Conservation (phyloP, 2,329 filamentous ascomycete genomes). For the Colletotrichum sp. region DNA sequence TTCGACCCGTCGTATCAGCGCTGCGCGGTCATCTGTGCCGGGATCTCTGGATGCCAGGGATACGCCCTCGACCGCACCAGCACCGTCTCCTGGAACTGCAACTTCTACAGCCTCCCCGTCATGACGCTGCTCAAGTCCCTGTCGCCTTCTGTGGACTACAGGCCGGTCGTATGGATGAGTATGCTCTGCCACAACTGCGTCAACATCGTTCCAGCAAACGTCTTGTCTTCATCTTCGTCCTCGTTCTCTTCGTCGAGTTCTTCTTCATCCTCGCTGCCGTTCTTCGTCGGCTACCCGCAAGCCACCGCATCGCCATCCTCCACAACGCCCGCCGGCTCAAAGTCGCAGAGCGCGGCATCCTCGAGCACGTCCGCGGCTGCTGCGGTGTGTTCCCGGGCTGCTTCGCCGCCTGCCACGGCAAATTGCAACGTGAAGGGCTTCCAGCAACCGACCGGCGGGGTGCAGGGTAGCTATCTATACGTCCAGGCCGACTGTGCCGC, state of each 20-base stretch:
- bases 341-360: not conserved
- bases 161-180: conserved; percentile 1
- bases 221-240: not conserved
- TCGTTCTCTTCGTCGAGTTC: not conserved
- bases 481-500: not conserved
- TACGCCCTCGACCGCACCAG: conserved; percentile 6
- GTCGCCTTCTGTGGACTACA: not conserved
- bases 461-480: not conserved
- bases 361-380: not conserved
- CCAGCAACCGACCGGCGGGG: not conserved
- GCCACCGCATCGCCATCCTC: not conserved
- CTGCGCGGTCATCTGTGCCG: not conserved
- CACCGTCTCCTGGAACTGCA: not conserved
- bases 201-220: not conserved
- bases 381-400: not conserved
- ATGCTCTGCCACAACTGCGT: not conserved
- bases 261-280: not conserved
- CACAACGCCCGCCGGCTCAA: not conserved
- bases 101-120: not conserved
- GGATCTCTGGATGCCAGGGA: not conserved
- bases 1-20: conserved; percentile 3
- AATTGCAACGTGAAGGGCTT: conserved; percentile 3
- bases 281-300: not conserved
- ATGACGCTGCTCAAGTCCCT: not conserved
- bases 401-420: not conserved